Evolutionary conservation across 192 early-diverging fungal species (phyloP), one percentile per base, ranked within the genome.

Genomic region (Lobulomyces angularis): DNA sequence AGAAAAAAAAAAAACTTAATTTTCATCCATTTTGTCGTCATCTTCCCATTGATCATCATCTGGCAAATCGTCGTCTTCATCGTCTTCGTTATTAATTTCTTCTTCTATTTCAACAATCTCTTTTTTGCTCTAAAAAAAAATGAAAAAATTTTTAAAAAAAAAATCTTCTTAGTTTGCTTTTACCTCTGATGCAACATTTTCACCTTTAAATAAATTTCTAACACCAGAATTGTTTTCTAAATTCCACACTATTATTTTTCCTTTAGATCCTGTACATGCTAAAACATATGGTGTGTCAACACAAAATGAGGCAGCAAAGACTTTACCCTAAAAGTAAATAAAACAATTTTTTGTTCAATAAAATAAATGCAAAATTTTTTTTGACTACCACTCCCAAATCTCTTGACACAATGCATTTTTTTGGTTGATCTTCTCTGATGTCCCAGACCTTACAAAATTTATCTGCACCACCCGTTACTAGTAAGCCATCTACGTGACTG

Each of bases 391-490:
- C 74, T 27, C 74, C 82, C n/a, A 86, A 61, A 54, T 90, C 80
- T 35, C 85, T 74, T 50, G 85, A 90, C 23, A 83, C 66, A 4
- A 99, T 71, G 41, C 83, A 91, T 73, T 41, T 74, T n/a, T n/a
- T 62, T 30, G 90, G 81, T 37, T 77, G 73, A 48, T 63, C 58
- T 24, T 87, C 71, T 27, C 70, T 69, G 6, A 87, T 67, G 48
- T 82, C 74, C 96, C 96, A 99, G 22, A 99, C 64, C 66, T 97
- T 99, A 65, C 90, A 81, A 2, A 63, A 66, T 48, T 86, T 83
- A 46, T 99, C 96, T 0, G 76, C 68, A 3, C 83, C 83, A 16
- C 91, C 96, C 0, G 95, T 99, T 12, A 97, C 82, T 44, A 99
- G 51, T 30, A 83, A 75, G 0, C 88, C 90, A n/a, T 65, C 58